Evolutionary conservation across 495 filamentous ascomycete species (phyloP).

Genomic region (Aspergillus funiculosus): DNA sequence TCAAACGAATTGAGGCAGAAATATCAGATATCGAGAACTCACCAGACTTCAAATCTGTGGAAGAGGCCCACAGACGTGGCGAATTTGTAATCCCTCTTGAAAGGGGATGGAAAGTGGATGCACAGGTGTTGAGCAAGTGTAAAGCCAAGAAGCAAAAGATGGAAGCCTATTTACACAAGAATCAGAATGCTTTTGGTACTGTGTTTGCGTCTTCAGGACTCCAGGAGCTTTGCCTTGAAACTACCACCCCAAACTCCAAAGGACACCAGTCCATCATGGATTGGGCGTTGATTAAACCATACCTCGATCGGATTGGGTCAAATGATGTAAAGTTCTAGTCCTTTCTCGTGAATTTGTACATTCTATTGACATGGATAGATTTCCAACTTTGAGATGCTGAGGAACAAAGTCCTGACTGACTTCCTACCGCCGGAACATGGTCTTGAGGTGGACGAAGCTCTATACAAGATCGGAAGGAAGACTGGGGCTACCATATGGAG

Average conservation of each 20-base stretch:
- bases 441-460: neutral
- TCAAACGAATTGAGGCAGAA: neutral
- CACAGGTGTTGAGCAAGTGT: neutral
- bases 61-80: neutral
- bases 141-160: neutral
- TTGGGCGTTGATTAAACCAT: neutral
- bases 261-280: neutral
- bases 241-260: neutral
- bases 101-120: neutral
- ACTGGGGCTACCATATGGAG: neutral
- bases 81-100: neutral
- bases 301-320: neutral
- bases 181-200: neutral
- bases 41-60: slow-evolving; percentile 6
- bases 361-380: neutral
- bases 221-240: neutral
- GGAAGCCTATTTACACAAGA: neutral
- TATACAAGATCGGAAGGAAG: neutral
- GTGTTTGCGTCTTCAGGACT: neutral
- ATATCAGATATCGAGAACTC: neutral
- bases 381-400: neutral
- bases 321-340: neutral
- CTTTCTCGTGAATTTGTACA: neutral
- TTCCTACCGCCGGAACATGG: neutral
- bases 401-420: neutral